A percentile compares a stretch with the other conserved stretches of the same genome.
phyloP scores from a whole-genome alignment of 2,329 filamentous ascomycete genomes.

The Xylaria sp. region DNA sequence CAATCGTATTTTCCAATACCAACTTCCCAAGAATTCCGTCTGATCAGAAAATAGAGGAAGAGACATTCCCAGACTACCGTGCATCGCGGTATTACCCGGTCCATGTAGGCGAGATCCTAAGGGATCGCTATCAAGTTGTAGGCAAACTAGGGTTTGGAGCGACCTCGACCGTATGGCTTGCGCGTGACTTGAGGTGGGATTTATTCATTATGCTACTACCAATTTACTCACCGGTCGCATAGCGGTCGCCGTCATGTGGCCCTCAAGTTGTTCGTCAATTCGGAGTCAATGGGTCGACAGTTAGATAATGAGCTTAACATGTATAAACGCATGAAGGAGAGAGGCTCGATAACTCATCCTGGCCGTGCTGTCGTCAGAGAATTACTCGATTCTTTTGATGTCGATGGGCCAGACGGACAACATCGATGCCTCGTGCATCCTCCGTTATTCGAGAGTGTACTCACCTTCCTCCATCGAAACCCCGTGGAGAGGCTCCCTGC shows the following conservation, averaged over 20 bases:
- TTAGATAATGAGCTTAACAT: slow-evolving; percentile 54
- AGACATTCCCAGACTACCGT: slow-evolving; percentile 28
- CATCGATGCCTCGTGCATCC: slow-evolving; percentile 55
- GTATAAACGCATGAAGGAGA: slow-evolving; percentile 53
- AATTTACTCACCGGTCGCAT: not conserved
- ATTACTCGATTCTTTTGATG: slow-evolving; percentile 54
- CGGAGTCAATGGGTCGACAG: slow-evolving; percentile 40
- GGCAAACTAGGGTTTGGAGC: slow-evolving; percentile 43
- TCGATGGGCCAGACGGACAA: slow-evolving; percentile 50
- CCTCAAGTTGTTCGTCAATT: slow-evolving; percentile 49
- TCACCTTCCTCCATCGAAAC: slow-evolving; percentile 54
- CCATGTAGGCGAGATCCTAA: slow-evolving; percentile 30
- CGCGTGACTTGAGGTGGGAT: slow-evolving; percentile 39
- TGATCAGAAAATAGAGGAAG: slow-evolving; percentile 31
- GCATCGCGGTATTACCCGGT: slow-evolving; percentile 36
- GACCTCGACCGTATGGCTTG: slow-evolving; percentile 43
- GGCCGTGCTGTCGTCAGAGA: slow-evolving; percentile 49
- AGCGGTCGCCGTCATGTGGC: slow-evolving; percentile 49
- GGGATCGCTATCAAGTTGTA: slow-evolving; percentile 41
- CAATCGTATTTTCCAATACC: slow-evolving; percentile 34
- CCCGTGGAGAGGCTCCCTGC: slow-evolving; percentile 52
- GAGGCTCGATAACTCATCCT: slow-evolving; percentile 45
- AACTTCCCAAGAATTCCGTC: slow-evolving; percentile 26
- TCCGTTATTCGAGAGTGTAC: slow-evolving; percentile 57
- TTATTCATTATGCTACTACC: not conserved